These are phyloP conservation scores for Lotus japonicus DNA, from an alignment of 306 rosid species.

Conservation along the genomic window DNA sequence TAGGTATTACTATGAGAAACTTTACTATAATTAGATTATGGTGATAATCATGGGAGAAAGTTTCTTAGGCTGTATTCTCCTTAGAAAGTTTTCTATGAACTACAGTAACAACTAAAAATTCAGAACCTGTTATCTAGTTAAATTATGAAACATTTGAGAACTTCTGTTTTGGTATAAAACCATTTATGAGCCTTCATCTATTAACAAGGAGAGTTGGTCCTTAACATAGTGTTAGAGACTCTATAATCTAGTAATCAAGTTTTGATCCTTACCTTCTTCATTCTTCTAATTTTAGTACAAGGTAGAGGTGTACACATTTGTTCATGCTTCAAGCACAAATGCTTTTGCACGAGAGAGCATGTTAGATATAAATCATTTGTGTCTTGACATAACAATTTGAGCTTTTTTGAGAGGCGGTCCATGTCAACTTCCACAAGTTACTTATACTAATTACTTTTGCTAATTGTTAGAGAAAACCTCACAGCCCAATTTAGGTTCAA, in stretches of 20 bases:
- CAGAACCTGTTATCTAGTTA: background rate
- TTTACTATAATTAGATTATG: too few relatives aligned
- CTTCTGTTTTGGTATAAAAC: background rate
- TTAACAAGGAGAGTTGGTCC: background rate
- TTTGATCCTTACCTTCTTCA: background rate
- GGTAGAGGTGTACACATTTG: background rate
- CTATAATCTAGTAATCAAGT: background rate
- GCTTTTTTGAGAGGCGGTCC: background rate
- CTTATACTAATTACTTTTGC: background rate
- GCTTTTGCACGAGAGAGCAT: background rate
- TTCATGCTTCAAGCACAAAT: background rate
- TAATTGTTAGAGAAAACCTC: background rate
- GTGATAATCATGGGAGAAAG: background rate
- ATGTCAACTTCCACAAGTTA: background rate
- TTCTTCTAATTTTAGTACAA: background rate
- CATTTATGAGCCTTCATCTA: background rate
- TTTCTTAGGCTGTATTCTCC: background rate
- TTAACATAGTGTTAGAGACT: background rate
- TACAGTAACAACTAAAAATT: background rate
- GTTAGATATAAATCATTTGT: background rate
- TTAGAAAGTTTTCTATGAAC: background rate
- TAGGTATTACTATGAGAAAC: background rate
- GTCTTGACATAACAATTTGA: background rate
- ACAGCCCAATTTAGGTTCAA: too few relatives aligned
- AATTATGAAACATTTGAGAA: slow-evolving; percentile 6